phyloP scores from a whole-genome alignment of 805 yeast genomes.

The Priceomyces castillae region DNA sequence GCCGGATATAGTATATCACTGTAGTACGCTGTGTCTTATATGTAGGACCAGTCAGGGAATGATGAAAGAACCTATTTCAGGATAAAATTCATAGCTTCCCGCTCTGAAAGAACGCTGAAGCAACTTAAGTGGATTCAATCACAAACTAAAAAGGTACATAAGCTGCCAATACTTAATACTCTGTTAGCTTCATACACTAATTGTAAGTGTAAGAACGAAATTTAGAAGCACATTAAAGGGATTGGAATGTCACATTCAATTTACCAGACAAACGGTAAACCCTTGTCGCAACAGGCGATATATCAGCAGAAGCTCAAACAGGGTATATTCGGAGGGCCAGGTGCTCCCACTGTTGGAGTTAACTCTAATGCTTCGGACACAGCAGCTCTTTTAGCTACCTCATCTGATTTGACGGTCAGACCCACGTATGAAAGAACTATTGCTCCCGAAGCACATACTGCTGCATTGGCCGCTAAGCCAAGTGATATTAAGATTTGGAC shows the following conservation, averaged over 20 bases:
- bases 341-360: slow-evolving; percentile 56
- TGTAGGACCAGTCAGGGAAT: neutral
- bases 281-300: slow-evolving; percentile 69
- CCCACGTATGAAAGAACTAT: slow-evolving; percentile 61
- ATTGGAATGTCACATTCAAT: slow-evolving; percentile 39
- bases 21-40: neutral
- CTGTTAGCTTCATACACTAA: neutral
- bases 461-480: slow-evolving; percentile 49
- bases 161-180: neutral
- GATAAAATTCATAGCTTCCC: slow-evolving; percentile 4
- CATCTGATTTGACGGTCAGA: slow-evolving; percentile 58
- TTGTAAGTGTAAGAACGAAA: neutral
- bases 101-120: neutral
- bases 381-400: slow-evolving; percentile 74
- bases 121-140: neutral
- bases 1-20: neutral
- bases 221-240: neutral
- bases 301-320: slow-evolving; percentile 71
- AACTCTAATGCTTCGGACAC: slow-evolving; percentile 67
- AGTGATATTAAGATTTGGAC: slow-evolving; percentile 50
- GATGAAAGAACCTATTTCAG: slow-evolving; percentile 1
- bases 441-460: slow-evolving; percentile 61
- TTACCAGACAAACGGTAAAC: slow-evolving; percentile 69
- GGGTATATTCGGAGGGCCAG: slow-evolving; percentile 56
- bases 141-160: neutral